Evolutionary conservation across 257 asterid species (phyloP).

Genomic region (Lycium ferocissimum): DNA sequence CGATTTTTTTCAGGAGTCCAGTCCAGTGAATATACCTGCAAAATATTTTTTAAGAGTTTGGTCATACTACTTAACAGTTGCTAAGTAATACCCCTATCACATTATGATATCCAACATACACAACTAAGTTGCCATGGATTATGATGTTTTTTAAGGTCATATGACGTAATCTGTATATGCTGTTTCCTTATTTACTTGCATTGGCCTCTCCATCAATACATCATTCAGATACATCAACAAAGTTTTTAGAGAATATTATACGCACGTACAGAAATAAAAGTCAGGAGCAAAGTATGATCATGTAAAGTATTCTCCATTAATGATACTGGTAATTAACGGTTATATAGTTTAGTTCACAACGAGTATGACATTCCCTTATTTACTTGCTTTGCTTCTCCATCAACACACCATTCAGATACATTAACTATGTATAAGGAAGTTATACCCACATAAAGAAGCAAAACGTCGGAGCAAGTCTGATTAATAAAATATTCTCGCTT

Average conservation of each 20-base stretch:
- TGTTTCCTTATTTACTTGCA: slow-evolving; percentile 6
- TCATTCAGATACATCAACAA: neutral
- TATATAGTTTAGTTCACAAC: neutral
- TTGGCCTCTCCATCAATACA: neutral
- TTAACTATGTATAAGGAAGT: neutral
- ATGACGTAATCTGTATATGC: neutral
- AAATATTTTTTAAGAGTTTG: slow-evolving; percentile 34
- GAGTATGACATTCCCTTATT: neutral
- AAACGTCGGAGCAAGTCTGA: neutral
- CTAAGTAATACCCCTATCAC: neutral
- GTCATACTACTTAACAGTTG: neutral
- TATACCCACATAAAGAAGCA: neutral
- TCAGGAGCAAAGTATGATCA: neutral
- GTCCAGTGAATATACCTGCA: slow-evolving; percentile 91
- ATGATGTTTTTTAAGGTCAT: neutral
- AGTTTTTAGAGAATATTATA: slow-evolving; percentile 7
- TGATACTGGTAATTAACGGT: neutral
- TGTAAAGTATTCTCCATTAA: neutral
- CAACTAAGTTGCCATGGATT: slow-evolving; percentile 7
- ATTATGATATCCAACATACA: slow-evolving; percentile 1
- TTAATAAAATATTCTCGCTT: neutral
- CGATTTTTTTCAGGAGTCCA: slow-evolving; percentile 98
- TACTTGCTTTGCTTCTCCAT: neutral
- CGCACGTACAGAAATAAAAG: neutral
- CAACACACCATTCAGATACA: neutral